Percentiles rank a stretch among this genome's conserved stretches.
Conservation (phyloP, 306 rosid genomes). For the Nissolia schottii region DNA sequence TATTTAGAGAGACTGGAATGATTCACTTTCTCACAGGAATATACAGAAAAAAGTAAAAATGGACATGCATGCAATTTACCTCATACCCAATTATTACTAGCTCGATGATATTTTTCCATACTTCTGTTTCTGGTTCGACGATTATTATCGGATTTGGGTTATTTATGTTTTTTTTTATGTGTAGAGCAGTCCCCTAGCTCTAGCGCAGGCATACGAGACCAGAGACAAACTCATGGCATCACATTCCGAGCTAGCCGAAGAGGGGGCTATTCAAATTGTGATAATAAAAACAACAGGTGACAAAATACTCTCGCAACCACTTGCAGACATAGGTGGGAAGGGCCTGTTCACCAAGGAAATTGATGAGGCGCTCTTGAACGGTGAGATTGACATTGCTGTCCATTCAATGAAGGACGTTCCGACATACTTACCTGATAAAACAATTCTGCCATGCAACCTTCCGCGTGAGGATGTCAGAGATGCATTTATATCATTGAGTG, state of each 20-base stretch:
- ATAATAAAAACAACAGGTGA: constrained; percentile 86
- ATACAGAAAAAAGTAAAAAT: background rate
- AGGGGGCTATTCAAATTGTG: constrained; percentile 77
- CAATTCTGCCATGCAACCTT: constrained; percentile 79
- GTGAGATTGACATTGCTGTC: constrained; percentile 78
- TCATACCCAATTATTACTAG: background rate
- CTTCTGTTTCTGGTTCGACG: background rate
- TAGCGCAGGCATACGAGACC: constrained; percentile 86
- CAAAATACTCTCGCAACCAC: constrained; percentile 72
- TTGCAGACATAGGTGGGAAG: constrained; percentile 89
- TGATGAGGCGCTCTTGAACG: constrained; percentile 75
- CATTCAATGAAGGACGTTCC: constrained; percentile 95
- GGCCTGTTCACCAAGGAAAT: constrained; percentile 89
- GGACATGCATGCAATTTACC: background rate
- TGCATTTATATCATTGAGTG: constrained; percentile 68
- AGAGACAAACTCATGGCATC: constrained; percentile 70
- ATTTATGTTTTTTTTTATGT: constrained; percentile 32
- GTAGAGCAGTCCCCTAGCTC: constrained; percentile 89
- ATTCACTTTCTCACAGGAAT: background rate
- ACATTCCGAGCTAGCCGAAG: constrained; percentile 75
- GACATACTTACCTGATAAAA: constrained; percentile 64
- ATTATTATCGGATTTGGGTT: background rate
- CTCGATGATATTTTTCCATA: background rate
- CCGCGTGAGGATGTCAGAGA: constrained; percentile 82
- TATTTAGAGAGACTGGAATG: background rate